phyloP scores from a whole-genome alignment of 768 basidiomycete genomes.

The Termitomyces sp. region DNA sequence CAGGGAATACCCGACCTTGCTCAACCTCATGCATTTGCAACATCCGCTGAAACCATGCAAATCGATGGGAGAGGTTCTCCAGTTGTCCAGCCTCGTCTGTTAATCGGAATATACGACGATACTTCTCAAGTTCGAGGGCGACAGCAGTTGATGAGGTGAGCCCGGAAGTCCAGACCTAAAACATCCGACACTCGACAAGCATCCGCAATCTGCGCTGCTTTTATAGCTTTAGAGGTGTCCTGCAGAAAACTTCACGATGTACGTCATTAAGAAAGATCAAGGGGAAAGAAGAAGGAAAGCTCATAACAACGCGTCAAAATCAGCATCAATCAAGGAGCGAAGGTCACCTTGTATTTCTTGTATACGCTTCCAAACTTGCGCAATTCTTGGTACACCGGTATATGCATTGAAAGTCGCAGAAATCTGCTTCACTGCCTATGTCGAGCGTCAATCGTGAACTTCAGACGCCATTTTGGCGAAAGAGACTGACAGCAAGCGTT shows the following conservation, averaged over 20 bases:
- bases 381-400: slow-evolving; percentile 68
- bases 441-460: slow-evolving; percentile 3
- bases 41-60: slow-evolving; percentile 90
- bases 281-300: background rate
- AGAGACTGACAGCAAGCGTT: slow-evolving; percentile 62
- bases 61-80: slow-evolving; percentile 89
- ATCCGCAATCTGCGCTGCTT: slow-evolving; percentile 61
- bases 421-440: slow-evolving; percentile 84
- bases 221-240: slow-evolving; percentile 62
- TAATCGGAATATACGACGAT: slow-evolving; percentile 89
- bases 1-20: slow-evolving; percentile 76
- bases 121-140: slow-evolving; percentile 88
- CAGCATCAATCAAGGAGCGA: slow-evolving; percentile 74
- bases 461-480: background rate
- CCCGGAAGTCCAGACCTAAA: slow-evolving; percentile 77
- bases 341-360: slow-evolving; percentile 81
- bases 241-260: slow-evolving; percentile 38
- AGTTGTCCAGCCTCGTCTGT: slow-evolving; percentile 94
- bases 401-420: slow-evolving; percentile 76
- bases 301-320: slow-evolving; percentile 91
- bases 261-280: background rate
- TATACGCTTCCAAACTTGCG: slow-evolving; percentile 72
- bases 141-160: slow-evolving; percentile 83
- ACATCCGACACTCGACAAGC: slow-evolving; percentile 90
- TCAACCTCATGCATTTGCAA: slow-evolving; percentile 86